These are phyloP conservation scores for Capsicum pubescens DNA, from an alignment of 257 asterid species.

Conservation along the genomic window DNA sequence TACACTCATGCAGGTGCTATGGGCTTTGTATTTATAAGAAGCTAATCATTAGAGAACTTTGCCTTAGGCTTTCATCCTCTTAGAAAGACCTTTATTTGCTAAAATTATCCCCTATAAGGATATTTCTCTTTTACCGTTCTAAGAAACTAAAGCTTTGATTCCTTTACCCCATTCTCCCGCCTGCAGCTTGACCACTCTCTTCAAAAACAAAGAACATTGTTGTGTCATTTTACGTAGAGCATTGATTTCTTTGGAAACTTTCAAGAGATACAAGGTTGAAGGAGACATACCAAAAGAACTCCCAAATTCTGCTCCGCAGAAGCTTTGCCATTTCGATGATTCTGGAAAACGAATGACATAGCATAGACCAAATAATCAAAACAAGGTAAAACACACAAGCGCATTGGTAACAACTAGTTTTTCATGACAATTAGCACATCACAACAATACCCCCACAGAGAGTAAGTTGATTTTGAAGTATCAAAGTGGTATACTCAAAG, in stretches of 20 bases:
- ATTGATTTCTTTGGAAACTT: constrained; percentile 13
- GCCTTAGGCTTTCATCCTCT: background rate
- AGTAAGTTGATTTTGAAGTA: background rate
- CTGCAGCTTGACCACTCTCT: constrained; percentile 4
- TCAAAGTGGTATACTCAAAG: background rate
- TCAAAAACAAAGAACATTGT: constrained; percentile 9
- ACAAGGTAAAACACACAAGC: constrained; percentile 12
- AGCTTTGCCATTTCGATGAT: constrained; percentile 52
- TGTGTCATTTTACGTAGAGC: background rate
- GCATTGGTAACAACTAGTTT: background rate
- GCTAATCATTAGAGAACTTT: background rate
- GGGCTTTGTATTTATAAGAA: background rate
- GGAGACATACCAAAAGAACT: constrained; percentile 69
- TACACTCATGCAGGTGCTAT: constrained; percentile 1
- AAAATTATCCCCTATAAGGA: background rate
- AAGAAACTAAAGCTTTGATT: background rate
- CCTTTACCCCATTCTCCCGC: background rate
- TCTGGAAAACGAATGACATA: constrained; percentile 49
- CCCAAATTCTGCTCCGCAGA: constrained; percentile 88
- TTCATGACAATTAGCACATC: constrained; percentile 20
- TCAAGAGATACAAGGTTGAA: background rate
- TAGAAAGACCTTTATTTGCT: background rate
- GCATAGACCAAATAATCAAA: constrained; percentile 13
- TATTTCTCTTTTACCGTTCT: constrained; percentile 11
- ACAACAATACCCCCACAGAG: background rate